Base-by-base conservation (phyloP, 345 rosid species). In the Gossypium rotundifolium region DNA sequence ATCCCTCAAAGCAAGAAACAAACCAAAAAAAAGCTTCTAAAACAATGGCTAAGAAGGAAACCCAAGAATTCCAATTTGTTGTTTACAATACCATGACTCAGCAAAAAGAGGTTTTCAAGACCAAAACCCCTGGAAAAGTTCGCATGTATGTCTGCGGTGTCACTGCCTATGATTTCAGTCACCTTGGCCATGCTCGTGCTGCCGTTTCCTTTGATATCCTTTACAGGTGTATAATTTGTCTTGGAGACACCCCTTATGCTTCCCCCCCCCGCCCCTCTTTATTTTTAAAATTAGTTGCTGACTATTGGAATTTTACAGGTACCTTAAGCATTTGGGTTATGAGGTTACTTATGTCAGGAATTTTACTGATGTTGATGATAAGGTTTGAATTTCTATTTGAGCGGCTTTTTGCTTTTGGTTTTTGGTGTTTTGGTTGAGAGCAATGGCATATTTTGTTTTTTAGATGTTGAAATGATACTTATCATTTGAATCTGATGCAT, bases 301-400 rank as follows among this genome's bases (percentile, higher is more conserved):
- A 45, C 17, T 45, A 67, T 55, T 82, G 81, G 45, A n/a, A 46
- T 53, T 66, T 12, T 87, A 84, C 87, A 94, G 97, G 82, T 92
- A 89, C 78, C 84, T 94, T 1, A 72, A 67, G 4, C 85, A 91
- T 76, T 75, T 91, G 78, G 89, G 87, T 62, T 91, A 85, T 82
- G 97, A 92, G 70, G 91, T 92, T 75, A 88, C 75, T 33, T 91
- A 83, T 77, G 93, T 91, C 3, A 72, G 98, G 58, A 94, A 94
- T 81, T 92, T 94, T 77, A 94, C 98, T 1, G 97, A 94, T 75
- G 88, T 94, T 49, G 97, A 94, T 83, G 98, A 92, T 73, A 94
- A 94, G 97, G 98, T 88, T 40, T 73, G 84, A 44, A 48, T 40
- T 62, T 67, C 63, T 2, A 45, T 16, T 48, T 11, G 52, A 0